Evolutionary conservation across 768 basidiomycete genomes (phyloP).

Genomic region (Cubamyces sp.): DNA sequence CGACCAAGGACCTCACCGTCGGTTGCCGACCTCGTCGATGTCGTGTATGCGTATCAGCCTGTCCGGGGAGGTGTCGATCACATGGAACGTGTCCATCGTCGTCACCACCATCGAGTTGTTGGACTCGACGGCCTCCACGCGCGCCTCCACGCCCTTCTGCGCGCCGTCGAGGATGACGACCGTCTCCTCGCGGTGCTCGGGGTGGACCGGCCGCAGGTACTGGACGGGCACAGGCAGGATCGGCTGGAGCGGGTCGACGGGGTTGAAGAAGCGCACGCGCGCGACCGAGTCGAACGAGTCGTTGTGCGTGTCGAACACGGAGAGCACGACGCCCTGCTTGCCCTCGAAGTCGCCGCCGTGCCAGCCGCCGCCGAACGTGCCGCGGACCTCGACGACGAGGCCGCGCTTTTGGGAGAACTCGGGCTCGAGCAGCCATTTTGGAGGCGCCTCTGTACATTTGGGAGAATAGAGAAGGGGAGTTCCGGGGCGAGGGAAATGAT

Average conservation of each 20-base stretch:
- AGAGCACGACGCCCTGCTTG: slow-evolving; percentile 31
- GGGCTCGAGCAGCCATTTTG: slow-evolving; percentile 32
- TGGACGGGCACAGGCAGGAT: slow-evolving; percentile 31
- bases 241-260: slow-evolving; percentile 23
- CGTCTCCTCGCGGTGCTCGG: slow-evolving; percentile 25
- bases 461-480: not conserved
- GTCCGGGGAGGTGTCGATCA: slow-evolving; percentile 26
- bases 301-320: slow-evolving; percentile 31
- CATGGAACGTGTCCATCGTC: slow-evolving; percentile 23
- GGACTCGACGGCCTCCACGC: slow-evolving; percentile 26
- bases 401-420: slow-evolving; percentile 26
- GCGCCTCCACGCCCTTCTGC: slow-evolving; percentile 27
- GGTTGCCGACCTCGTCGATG: slow-evolving; percentile 26
- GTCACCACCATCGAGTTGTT: slow-evolving; percentile 17
- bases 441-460: slow-evolving; percentile 19
- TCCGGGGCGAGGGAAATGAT: not conserved
- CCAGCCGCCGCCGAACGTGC: slow-evolving; percentile 29
- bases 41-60: slow-evolving; percentile 23
- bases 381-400: slow-evolving; percentile 30
- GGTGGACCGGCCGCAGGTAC: slow-evolving; percentile 31
- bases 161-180: slow-evolving; percentile 28
- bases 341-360: slow-evolving; percentile 34
- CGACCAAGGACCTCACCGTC: not conserved
- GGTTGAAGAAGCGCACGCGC: slow-evolving; percentile 30
- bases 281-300: slow-evolving; percentile 29